Evolutionary conservation across 2,329 filamentous ascomycete genomes (phyloP).

Genomic region (Penicillium glabrum): DNA sequence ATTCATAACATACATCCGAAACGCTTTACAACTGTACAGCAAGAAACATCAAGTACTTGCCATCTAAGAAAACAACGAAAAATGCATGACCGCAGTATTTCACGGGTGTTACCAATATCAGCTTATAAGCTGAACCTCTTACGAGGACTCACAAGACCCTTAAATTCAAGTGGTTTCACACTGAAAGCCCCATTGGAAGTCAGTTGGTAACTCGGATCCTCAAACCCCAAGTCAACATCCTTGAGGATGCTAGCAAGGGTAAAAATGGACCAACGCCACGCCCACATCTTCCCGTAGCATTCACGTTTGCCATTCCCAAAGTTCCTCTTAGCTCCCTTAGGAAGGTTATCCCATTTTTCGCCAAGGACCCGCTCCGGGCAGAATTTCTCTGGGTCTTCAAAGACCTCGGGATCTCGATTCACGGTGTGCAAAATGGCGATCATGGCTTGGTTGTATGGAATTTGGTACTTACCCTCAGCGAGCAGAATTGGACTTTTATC

Average conservation of each 20-base stretch:
- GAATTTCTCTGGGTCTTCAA: slow-evolving; percentile 64
- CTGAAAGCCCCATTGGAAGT: slow-evolving; percentile 45
- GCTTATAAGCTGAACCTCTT: neutral
- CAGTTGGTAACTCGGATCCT: slow-evolving; percentile 52
- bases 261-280: slow-evolving; percentile 70
- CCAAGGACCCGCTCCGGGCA: slow-evolving; percentile 71
- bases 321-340: slow-evolving; percentile 64
- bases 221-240: slow-evolving; percentile 61
- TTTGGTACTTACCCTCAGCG: slow-evolving; percentile 61
- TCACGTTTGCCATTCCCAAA: slow-evolving; percentile 71
- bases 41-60: neutral
- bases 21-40: neutral
- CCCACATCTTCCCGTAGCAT: slow-evolving; percentile 72
- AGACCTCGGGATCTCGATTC: slow-evolving; percentile 66
- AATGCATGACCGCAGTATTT: neutral
- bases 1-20: neutral
- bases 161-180: slow-evolving; percentile 10
- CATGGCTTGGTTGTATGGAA: slow-evolving; percentile 56
- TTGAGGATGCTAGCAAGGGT: slow-evolving; percentile 64
- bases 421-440: slow-evolving; percentile 55
- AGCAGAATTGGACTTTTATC: slow-evolving; percentile 47
- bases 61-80: neutral
- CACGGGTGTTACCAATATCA: neutral
- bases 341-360: slow-evolving; percentile 65
- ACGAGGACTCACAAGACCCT: slow-evolving; percentile 9